Conservation (phyloP, 2,329 filamentous ascomycete genomes). For the Graphilbum ipis-grandicollis region DNA sequence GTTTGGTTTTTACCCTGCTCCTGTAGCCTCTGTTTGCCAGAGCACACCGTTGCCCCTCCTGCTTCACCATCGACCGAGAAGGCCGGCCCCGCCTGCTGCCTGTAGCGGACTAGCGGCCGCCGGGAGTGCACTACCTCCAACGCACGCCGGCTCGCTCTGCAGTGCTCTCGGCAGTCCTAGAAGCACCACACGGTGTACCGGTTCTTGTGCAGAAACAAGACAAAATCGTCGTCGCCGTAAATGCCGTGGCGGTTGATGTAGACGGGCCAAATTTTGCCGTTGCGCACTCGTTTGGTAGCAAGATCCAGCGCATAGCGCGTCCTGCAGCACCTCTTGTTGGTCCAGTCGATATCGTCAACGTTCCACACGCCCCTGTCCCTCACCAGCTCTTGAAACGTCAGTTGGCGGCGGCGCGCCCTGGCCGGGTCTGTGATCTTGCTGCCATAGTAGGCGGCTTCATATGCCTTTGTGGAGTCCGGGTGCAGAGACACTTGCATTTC, state of each 20-base stretch:
- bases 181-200: slow-evolving; percentile 9
- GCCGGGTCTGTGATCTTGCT: not conserved
- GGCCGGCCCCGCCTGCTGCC: no score
- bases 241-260: slow-evolving; percentile 4
- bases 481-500: no score
- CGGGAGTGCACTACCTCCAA: no score
- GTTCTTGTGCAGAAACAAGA: slow-evolving; percentile 4
- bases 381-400: not conserved
- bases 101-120: no score
- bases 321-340: slow-evolving; percentile 2
- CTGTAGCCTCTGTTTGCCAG: no score
- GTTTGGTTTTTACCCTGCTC: no score
- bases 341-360: slow-evolving; percentile 6
- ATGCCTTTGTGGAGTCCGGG: no score
- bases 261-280: not conserved
- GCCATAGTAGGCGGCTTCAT: no score
- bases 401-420: not conserved
- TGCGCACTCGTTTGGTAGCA: not conserved
- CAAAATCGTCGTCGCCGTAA: slow-evolving; percentile 9
- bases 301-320: slow-evolving; percentile 9
- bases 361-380: not conserved
- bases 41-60: no score
- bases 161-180: not conserved
- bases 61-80: no score
- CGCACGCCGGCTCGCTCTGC: no score